Base-by-base conservation (phyloP, 495 filamentous ascomycete genomes). In the Aspergillus nanangensis region DNA sequence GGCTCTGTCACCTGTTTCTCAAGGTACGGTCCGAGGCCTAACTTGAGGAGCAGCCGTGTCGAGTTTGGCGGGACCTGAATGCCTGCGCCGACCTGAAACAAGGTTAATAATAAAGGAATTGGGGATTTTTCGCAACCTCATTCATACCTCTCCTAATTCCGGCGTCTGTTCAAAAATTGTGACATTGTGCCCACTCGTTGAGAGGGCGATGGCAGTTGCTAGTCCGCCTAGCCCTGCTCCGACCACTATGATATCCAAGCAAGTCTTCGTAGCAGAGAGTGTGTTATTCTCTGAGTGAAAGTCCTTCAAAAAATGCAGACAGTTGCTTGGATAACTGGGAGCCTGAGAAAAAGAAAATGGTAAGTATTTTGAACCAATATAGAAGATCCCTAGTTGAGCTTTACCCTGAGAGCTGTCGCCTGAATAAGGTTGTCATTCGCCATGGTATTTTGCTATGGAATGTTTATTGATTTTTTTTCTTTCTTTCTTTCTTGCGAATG, bases 61-160 rank as follows among this genome's bases (percentile, higher is more conserved):
- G 68, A 66, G 44, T 83, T 83, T 2, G 80, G 72, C 5, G 78
- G 70, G 35, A 82, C 71, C 44, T 82, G 80, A 47, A 82, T 81
- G 13, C 80, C 80, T 4, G 79, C 80, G 3, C 80, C 80, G 22
- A 77, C 63, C 70, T 73, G 37, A 11, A 21, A 5, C 10, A 5
- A 34, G 21, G 29, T 45, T 17, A 45, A 29, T 14, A 2, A 23
- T 19, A 17, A 20, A 20, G n/a, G 5, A 25, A 4, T 20, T 44
- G 29, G 10, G 15, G 38, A 25, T 41, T 24, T 41, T 22, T 25
- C 15, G 8, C 11, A n/a, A 29, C 25, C 5, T 7, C 5, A 29
- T 7, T 1, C 23, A 13, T 41, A 48, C 77, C 52, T 78, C 73
- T 24, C 61, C 58, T 4, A 77, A 48, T 13, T 58, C 47, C 9